Evolutionary conservation across 345 rosid species (phyloP).

Genomic region (Sisymbrium altissimum): DNA sequence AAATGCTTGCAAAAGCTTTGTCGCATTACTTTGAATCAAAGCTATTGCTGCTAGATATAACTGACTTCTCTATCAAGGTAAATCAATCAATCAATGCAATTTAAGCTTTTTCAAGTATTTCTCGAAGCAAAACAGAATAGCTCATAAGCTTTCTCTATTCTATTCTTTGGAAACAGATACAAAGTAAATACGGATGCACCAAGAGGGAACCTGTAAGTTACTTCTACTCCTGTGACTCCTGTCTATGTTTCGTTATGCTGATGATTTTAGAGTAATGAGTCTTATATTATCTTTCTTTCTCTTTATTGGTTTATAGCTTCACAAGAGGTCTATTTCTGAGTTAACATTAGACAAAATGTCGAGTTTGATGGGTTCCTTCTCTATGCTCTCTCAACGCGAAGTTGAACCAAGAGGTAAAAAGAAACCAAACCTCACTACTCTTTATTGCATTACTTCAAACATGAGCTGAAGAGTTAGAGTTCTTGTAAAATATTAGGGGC

Average conservation of each 20-base stretch:
- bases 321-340: conserved; percentile 77
- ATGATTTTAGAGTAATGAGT: background rate
- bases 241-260: background rate
- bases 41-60: conserved; percentile 70
- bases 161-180: conserved; percentile 53
- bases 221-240: conserved; percentile 13
- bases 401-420: conserved; percentile 48
- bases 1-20: conserved; percentile 91
- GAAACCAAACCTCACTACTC: background rate
- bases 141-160: background rate
- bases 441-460: background rate
- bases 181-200: conserved; percentile 76
- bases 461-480: background rate
- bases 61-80: conserved; percentile 83
- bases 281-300: background rate
- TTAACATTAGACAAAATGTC: conserved; percentile 68
- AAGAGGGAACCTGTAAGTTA: conserved; percentile 67
- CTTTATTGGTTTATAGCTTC: conserved; percentile 42
- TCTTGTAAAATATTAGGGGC: conserved; percentile 40
- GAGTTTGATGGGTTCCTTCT: conserved; percentile 65
- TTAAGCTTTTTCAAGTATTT: background rate
- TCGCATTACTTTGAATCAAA: conserved; percentile 79
- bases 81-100: background rate
- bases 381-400: conserved; percentile 53
- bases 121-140: background rate